Evolutionary conservation across 805 yeast genomes (phyloP).

Genomic region (Spathaspora sp.): DNA sequence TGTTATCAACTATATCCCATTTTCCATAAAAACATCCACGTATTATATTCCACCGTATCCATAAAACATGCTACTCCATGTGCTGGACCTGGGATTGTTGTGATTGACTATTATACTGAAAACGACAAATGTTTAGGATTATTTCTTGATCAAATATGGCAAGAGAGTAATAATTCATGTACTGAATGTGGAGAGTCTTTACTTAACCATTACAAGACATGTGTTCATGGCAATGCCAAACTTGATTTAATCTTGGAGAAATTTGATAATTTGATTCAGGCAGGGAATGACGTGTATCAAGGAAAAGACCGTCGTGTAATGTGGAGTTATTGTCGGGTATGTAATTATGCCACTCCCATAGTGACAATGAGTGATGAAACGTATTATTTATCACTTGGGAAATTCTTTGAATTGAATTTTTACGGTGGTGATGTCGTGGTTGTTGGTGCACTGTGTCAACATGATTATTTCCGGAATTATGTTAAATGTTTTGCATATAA

Average conservation of each 20-base stretch:
- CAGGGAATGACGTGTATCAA: slow-evolving; percentile 11
- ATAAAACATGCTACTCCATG: slow-evolving; percentile 87
- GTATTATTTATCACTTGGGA: slow-evolving; percentile 90
- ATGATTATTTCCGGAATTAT: slow-evolving; percentile 79
- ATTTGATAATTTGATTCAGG: slow-evolving; percentile 18
- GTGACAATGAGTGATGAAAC: slow-evolving; percentile 81
- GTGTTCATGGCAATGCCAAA: slow-evolving; percentile 84
- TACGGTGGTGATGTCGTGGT: slow-evolving; percentile 43
- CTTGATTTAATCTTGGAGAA: slow-evolving; percentile 73
- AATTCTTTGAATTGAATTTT: slow-evolving; percentile 80
- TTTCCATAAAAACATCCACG: slow-evolving; percentile 72
- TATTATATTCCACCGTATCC: slow-evolving; percentile 79
- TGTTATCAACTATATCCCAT: slow-evolving; percentile 41
- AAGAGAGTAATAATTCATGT: slow-evolving; percentile 65
- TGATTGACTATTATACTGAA: slow-evolving; percentile 85
- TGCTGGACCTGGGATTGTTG: slow-evolving; percentile 81
- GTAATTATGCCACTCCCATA: slow-evolving; percentile 73
- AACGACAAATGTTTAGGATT: slow-evolving; percentile 89
- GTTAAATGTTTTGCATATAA: slow-evolving; percentile 80
- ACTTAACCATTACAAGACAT: slow-evolving; percentile 75
- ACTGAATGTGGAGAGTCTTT: slow-evolving; percentile 74
- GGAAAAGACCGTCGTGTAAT: slow-evolving; percentile 56
- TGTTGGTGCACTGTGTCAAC: slow-evolving; percentile 52
- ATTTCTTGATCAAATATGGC: slow-evolving; percentile 74
- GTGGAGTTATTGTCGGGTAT: slow-evolving; percentile 88